A percentile compares a stretch with the other conserved stretches of the same genome.
Conservation (phyloP, 208 protist genomes). For the Trypanosoma avium region DNA sequence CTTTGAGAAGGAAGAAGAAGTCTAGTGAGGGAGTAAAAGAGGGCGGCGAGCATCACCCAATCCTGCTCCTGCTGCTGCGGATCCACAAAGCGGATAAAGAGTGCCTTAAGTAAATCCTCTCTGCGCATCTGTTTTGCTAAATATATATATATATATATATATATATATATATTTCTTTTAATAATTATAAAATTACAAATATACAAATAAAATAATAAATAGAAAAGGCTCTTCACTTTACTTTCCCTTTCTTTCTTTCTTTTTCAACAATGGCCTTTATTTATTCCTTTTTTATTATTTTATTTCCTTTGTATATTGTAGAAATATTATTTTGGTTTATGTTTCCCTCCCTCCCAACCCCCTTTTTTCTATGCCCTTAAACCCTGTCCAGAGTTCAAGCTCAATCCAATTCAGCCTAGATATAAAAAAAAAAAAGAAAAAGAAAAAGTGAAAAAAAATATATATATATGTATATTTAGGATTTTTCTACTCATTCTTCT, state of each 20-base stretch:
- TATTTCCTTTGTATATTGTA: not conserved
- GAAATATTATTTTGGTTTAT: not conserved
- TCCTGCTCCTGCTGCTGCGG: conserved; percentile 25
- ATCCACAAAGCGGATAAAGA: conserved; percentile 25
- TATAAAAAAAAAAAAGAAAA: too few species aligned
- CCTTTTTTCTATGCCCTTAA: too few species aligned
- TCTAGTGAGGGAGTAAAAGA: conserved; percentile 33
- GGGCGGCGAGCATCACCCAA: conserved; percentile 25
- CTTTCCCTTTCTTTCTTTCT: too few species aligned
- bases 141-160: not conserved
- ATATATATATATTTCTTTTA: not conserved
- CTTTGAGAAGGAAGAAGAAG: conserved; percentile 25
- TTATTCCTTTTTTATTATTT: not conserved
- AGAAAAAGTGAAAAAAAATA: too few species aligned
- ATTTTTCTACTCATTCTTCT: not conserved
- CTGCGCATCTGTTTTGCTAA: not conserved
- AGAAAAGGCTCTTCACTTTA: too few species aligned
- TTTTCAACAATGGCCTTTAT: too few species aligned
- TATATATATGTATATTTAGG: too few species aligned
- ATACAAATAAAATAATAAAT: too few species aligned
- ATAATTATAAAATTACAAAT: too few species aligned
- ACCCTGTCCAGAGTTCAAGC: too few species aligned
- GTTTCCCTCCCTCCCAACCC: too few species aligned
- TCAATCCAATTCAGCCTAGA: too few species aligned
- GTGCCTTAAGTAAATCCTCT: conserved; percentile 7